Conservation (phyloP, 805 yeast species). For the Grigorovia transvaalensis region DNA sequence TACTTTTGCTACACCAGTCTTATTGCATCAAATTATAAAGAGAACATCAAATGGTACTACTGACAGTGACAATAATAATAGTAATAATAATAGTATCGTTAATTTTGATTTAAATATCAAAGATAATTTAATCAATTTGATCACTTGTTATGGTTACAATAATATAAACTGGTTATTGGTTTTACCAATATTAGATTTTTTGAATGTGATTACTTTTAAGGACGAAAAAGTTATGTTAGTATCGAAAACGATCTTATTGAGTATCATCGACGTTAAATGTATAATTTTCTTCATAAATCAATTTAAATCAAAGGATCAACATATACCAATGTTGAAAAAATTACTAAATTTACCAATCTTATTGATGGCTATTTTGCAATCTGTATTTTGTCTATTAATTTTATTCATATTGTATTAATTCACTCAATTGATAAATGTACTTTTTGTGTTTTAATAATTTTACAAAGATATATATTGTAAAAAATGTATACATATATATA, state of each 20-base stretch:
- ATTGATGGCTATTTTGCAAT: not conserved
- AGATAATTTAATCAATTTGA: conserved; percentile 20
- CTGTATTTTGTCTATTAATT: not conserved
- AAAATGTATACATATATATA: too few relatives aligned
- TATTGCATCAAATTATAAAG: conserved; percentile 37
- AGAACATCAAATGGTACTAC: conserved; percentile 28
- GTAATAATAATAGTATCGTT: not conserved
- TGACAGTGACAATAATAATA: not conserved
- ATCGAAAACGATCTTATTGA: conserved; percentile 5
- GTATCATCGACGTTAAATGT: conserved; percentile 6
- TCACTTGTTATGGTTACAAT: conserved; percentile 79
- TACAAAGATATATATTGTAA: too few relatives aligned
- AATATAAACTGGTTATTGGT: conserved; percentile 81
- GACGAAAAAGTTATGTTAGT: not conserved
- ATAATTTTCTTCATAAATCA: conserved; percentile 5
- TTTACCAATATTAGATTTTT: conserved; percentile 31
- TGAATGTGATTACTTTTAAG: conserved; percentile 2
- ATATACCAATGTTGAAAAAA: not conserved
- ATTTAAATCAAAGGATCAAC: not conserved
- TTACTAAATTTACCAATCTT: not conserved
- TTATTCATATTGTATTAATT: not conserved
- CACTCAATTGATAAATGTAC: not conserved
- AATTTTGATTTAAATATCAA: not conserved
- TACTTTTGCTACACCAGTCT: conserved; percentile 53
- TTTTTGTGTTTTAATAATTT: not conserved